Evolutionary conservation across 108 stramenopile genomes (phyloP).

Genomic region (Cyclotella choctawhatcheeana): DNA sequence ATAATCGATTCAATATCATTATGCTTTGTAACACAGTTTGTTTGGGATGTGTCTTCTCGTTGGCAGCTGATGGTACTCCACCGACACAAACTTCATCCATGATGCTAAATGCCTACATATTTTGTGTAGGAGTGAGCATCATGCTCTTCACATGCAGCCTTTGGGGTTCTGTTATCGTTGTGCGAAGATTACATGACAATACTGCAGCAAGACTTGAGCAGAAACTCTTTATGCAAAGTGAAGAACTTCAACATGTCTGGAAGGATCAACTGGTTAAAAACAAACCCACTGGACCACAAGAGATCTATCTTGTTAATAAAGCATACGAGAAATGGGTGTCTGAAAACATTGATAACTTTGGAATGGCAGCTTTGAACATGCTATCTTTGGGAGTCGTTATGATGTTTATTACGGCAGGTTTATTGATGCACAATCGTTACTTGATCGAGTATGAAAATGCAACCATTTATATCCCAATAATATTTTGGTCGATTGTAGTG

Average conservation of each 20-base stretch:
- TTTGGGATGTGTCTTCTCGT: slow-evolving; percentile 7
- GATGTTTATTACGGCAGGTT: slow-evolving; percentile 4
- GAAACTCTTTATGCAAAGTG: slow-evolving; percentile 5
- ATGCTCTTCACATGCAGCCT: neutral
- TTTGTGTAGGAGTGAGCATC: neutral
- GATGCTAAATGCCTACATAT: slow-evolving; percentile 3
- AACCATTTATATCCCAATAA: neutral
- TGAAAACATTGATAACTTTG: neutral
- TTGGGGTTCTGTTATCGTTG: neutral
- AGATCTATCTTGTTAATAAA: neutral
- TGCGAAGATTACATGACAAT: neutral
- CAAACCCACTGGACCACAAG: slow-evolving; percentile 5
- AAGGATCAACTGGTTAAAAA: neutral
- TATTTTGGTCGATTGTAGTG: slow-evolving; percentile 8
- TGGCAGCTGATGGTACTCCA: slow-evolving; percentile 2
- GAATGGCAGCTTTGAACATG: neutral
- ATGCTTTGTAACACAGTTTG: slow-evolving; percentile 12
- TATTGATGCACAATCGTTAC: slow-evolving; percentile 16
- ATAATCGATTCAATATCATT: slow-evolving; percentile 14
- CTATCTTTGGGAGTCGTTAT: neutral
- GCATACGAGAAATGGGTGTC: slow-evolving; percentile 7
- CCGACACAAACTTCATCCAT: neutral
- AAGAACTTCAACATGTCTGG: neutral
- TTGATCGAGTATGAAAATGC: slow-evolving; percentile 6
- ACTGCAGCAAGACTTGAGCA: neutral